Base-by-base conservation (phyloP, 768 basidiomycete species). In the Inosperma sp. region DNA sequence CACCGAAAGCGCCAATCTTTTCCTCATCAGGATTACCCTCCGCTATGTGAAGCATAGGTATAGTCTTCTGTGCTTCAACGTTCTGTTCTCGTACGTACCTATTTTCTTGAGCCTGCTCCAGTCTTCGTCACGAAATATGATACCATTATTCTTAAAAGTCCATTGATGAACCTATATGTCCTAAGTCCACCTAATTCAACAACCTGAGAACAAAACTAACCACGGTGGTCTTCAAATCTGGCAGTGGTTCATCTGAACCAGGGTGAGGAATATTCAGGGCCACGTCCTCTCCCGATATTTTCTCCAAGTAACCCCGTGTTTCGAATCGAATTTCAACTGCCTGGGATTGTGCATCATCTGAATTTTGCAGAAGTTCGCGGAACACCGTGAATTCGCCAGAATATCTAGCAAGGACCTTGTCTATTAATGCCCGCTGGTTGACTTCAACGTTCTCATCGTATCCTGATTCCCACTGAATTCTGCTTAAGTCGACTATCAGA, bases 391-490 rank as follows among this genome's bases (percentile, higher is more conserved):
- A 90, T 72, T 96, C 93, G 46, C 92, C 94, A 10, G 88, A 90
- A 69, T 99, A 99, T 21, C 95, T 77, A 8, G 95, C 93, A 17
- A 99, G 81, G 19, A 98, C 91, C 70, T 93, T 97, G 75, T 96
- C 94, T 47, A 97, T 95, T 51, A 96, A 73, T n/a, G 93, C 93
- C 16, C 94, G 81, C 65, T 95, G 94, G 66, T 95, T 95, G 39
- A 95, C 93, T 68, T 94, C 87, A 0, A 93, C 86, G 1, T 84
- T 79, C 61, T 89, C 88, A 60, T 89, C 88, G 56, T 83, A 75
- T 14, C 87, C 88, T 51, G 63, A 67, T 33, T 69, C 75, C 78
- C 77, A 79, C 78, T 79, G 51, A 21, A 33, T 17, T 27, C 27
- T 21, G 21, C 7, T n/a, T 48, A 33, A 52, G 50, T 34, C 19